Conservation (phyloP, 805 yeast species). For the Brettanomyces sp. region DNA sequence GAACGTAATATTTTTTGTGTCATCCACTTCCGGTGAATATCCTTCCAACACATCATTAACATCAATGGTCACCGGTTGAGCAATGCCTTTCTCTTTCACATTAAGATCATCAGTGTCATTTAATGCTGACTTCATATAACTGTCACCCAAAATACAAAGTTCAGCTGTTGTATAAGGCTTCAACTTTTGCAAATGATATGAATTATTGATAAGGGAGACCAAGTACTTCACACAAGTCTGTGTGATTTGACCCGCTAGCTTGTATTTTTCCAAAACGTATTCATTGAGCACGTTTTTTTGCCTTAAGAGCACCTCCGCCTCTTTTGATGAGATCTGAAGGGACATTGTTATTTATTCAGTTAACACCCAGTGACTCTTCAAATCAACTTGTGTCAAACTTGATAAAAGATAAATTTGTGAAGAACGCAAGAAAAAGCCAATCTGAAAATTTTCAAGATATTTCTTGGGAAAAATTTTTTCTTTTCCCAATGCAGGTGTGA, state of each 20-base stretch:
- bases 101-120: conserved; percentile 49
- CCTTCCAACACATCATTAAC: conserved; percentile 71
- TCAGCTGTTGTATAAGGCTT: conserved; percentile 50
- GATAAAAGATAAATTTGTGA: too few relatives aligned
- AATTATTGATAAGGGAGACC: conserved; percentile 56
- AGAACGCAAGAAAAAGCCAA: too few relatives aligned
- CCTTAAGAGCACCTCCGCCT: conserved; percentile 61
- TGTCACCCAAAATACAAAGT: conserved; percentile 76
- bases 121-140: conserved; percentile 54
- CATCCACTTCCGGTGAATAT: conserved; percentile 81
- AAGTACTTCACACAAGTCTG: conserved; percentile 73
- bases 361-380: neutral
- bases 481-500: too few relatives aligned
- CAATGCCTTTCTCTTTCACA: conserved; percentile 83
- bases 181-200: conserved; percentile 52
- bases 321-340: conserved; percentile 66
- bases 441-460: too few relatives aligned
- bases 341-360: conserved; percentile 36
- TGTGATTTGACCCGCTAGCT: conserved; percentile 81
- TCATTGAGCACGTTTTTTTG: conserved; percentile 62
- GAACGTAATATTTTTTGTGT: conserved; percentile 37
- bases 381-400: too few relatives aligned
- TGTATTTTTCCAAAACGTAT: conserved; percentile 65
- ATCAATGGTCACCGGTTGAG: conserved; percentile 85
- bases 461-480: too few relatives aligned